These are phyloP conservation scores for Selenicereus undatus DNA, from an alignment of 148 eudicot genomes.

Conservation along the genomic window DNA sequence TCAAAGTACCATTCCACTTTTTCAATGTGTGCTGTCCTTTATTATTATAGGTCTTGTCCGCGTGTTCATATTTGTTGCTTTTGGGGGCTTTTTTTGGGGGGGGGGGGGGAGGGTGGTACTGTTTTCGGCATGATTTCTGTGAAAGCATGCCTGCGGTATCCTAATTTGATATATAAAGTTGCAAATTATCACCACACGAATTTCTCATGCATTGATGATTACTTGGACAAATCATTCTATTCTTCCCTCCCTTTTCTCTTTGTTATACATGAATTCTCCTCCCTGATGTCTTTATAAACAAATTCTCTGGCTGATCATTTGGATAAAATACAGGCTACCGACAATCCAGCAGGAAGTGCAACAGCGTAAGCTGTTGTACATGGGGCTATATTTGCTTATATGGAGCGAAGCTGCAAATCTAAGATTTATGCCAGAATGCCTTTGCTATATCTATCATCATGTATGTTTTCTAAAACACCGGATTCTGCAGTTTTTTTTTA, in stretches of 20 bases:
- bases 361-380: conserved; percentile 87
- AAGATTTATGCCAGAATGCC: conserved; percentile 99
- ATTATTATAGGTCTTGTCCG: not conserved
- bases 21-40: not conserved
- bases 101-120: not conserved
- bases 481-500: not conserved
- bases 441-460: conserved; percentile 96
- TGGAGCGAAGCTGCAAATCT: conserved; percentile 99
- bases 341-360: conserved; percentile 98
- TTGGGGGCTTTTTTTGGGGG: not conserved
- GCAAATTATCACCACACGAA: not conserved
- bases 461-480: conserved; percentile 40
- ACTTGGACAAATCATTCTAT: too few species aligned
- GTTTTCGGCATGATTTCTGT: not conserved
- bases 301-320: conserved; percentile 4
- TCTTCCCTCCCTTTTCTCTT: not conserved
- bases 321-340: conserved; percentile 64
- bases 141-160: not conserved
- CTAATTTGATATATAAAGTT: not conserved
- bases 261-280: not conserved
- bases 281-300: not conserved
- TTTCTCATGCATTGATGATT: too few species aligned
- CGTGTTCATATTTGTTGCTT: not conserved
- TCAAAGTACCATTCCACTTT: not conserved
- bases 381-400: conserved; percentile 95